Evolutionary conservation across 2,329 filamentous ascomycete genomes (phyloP).

Genomic region (Myriosclerotinia duriaeana): DNA sequence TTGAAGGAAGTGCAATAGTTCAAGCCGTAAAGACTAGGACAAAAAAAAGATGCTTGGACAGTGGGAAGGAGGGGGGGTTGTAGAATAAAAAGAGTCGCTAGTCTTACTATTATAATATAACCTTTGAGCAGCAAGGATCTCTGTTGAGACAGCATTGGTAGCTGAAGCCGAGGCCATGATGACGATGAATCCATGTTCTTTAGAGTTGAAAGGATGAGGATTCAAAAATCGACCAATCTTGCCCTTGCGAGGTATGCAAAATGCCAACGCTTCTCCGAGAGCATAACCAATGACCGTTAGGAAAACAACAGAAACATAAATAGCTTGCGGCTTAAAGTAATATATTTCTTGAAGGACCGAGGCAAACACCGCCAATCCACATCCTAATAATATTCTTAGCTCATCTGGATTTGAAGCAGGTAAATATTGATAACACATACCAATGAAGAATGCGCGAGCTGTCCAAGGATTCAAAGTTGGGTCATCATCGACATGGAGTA

Average conservation of each 20-base stretch:
- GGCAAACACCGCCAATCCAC: slow-evolving; percentile 43
- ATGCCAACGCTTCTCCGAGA: slow-evolving; percentile 40
- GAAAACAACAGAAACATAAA: slow-evolving; percentile 46
- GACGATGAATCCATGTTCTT: slow-evolving; percentile 65
- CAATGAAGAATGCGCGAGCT: slow-evolving; percentile 44
- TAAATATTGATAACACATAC: slow-evolving; percentile 26
- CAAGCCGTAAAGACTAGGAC: too few species aligned
- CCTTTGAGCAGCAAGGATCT: slow-evolving; percentile 68
- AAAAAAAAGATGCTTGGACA: too few species aligned
- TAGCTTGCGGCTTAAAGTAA: slow-evolving; percentile 49
- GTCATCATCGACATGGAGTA: slow-evolving; percentile 26
- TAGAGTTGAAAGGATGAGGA: slow-evolving; percentile 66
- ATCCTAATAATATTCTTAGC: slow-evolving; percentile 39
- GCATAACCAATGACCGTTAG: slow-evolving; percentile 47
- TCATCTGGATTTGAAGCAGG: slow-evolving; percentile 19
- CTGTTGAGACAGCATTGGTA: slow-evolving; percentile 70
- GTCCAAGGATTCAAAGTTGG: slow-evolving; percentile 38
- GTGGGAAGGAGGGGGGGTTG: too few species aligned
- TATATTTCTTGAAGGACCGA: slow-evolving; percentile 47
- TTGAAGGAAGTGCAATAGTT: too few species aligned
- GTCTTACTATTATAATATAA: slow-evolving; percentile 49
- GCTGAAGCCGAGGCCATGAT: slow-evolving; percentile 54
- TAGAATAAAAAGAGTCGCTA: slow-evolving; percentile 40
- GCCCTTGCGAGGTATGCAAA: slow-evolving; percentile 41
- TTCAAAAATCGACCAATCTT: slow-evolving; percentile 54